Evolutionary conservation across 192 early-diverging fungal genomes (phyloP), one percentile per base, ranked within the genome.

Genomic region (Coemansia sp.): DNA sequence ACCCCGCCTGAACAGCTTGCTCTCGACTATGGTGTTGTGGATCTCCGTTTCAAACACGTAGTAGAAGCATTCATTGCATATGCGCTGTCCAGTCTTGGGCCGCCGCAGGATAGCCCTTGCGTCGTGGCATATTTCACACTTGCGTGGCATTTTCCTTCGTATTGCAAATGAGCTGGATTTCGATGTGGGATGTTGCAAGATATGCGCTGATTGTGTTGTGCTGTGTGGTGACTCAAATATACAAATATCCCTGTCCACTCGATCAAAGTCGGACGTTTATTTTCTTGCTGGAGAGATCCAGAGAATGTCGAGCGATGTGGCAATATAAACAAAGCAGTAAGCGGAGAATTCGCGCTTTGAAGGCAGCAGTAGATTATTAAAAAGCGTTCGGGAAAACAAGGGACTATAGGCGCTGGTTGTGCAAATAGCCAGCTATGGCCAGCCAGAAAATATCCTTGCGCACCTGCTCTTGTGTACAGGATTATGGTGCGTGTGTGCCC

Each of bases 21-120:
- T 89, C 62, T 88, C 85, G 28, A 85, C 70, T 65, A 99, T 97
- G 33, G 96, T 96, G 64, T 92, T 81, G 77, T 99, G 96, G 33
- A 99, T 88, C 62, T 95, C 95, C 29, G 88, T 92, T 66, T 99
- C 96, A 71, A 97, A 94, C 7, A 93, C 93, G 70, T 85, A 70
- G 78, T 86, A 97, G 82, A 99, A 99, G 75, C 96, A 99, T 12
- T 85, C 84, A 65, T 86, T 86, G 84, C 96, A 99, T 25, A 95
- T 88, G 55, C 89, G 85, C 70, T 95, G 90, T 0, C 86, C 88
- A 0, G 94, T 99, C 72, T 97, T 97, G 2, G 96, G 96, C 29
- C 95, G 88, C 57, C 93, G 94, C 46, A 99, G 83, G n/a, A 91
- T 87, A 2, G 96, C 94, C 35, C 87, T 77, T 18, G 87, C 81